phyloP scores from a whole-genome alignment of 345 rosid species.

The Sonneratia caseolaris region DNA sequence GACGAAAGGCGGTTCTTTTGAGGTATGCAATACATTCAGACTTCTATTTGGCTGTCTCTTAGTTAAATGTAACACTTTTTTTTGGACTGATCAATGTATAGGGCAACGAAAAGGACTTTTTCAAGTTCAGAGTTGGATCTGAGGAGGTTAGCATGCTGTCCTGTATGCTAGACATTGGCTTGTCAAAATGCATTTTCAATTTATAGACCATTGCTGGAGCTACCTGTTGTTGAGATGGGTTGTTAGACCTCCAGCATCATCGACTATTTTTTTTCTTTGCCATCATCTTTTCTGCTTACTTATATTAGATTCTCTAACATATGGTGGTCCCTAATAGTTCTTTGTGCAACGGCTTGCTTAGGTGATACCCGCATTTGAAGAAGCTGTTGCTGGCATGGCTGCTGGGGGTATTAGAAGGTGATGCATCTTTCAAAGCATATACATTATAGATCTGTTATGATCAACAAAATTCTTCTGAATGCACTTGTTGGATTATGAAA shows the following conservation, averaged over 20 bases:
- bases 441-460: not conserved
- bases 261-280: not conserved
- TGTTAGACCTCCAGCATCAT: not conserved
- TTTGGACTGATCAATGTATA: constrained; percentile 14
- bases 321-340: not conserved
- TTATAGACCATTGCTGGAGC: not conserved
- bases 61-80: constrained; percentile 2
- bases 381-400: constrained; percentile 90
- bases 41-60: not conserved
- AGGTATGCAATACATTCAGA: constrained; percentile 27
- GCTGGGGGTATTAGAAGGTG: constrained; percentile 86
- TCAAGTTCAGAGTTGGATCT: constrained; percentile 73
- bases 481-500: not conserved
- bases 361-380: constrained; percentile 97
- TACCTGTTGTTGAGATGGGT: not conserved
- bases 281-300: not conserved
- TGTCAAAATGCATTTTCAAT: not conserved
- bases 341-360: constrained; percentile 10
- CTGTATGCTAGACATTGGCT: not conserved
- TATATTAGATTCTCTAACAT: not conserved
- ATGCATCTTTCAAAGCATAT: constrained; percentile 11
- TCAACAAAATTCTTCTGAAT: not conserved
- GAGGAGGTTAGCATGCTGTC: constrained; percentile 33
- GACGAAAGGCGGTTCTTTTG: constrained; percentile 94
- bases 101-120: constrained; percentile 87